A percentile compares a stretch with the other conserved stretches of the same genome.
Conservation (phyloP, 2,329 filamentous ascomycete genomes). For the Aspergillus sp. region DNA sequence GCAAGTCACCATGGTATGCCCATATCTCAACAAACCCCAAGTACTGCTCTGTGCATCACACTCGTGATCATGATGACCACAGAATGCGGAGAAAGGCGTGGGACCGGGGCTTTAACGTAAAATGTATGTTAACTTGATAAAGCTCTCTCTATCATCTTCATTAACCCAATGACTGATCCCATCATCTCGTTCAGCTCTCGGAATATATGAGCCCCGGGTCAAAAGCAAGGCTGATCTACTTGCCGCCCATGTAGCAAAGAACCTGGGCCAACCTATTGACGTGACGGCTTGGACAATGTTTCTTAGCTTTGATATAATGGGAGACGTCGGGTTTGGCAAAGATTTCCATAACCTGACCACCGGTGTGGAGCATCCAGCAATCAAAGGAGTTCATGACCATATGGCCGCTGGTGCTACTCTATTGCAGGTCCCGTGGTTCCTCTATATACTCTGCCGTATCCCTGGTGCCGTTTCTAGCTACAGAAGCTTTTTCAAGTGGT, state of each 20-base stretch:
- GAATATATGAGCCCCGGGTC: slow-evolving; percentile 8
- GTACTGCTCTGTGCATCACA: slow-evolving; percentile 22
- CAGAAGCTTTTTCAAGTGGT: background rate
- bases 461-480: background rate
- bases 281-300: background rate
- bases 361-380: slow-evolving; percentile 20
- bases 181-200: slow-evolving; percentile 2
- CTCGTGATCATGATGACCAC: slow-evolving; percentile 24
- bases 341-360: slow-evolving; percentile 38
- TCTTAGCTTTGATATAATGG: slow-evolving; percentile 36
- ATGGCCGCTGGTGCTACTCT: slow-evolving; percentile 23
- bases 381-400: slow-evolving; percentile 19
- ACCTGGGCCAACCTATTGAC: background rate
- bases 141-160: background rate
- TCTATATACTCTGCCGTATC: slow-evolving; percentile 1
- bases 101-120: slow-evolving; percentile 34
- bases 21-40: slow-evolving; percentile 11
- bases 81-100: slow-evolving; percentile 25
- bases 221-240: slow-evolving; percentile 26
- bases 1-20: slow-evolving; percentile 25
- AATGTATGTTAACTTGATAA: slow-evolving; percentile 19
- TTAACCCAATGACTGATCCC: background rate
- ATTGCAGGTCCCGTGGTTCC: slow-evolving; percentile 25
- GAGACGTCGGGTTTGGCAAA: slow-evolving; percentile 39
- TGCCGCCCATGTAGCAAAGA: slow-evolving; percentile 7